Percentiles rank a stretch among this genome's conserved stretches.
Conservation (phyloP, 2,329 filamentous ascomycete genomes). For the Fusarium mexicanum region DNA sequence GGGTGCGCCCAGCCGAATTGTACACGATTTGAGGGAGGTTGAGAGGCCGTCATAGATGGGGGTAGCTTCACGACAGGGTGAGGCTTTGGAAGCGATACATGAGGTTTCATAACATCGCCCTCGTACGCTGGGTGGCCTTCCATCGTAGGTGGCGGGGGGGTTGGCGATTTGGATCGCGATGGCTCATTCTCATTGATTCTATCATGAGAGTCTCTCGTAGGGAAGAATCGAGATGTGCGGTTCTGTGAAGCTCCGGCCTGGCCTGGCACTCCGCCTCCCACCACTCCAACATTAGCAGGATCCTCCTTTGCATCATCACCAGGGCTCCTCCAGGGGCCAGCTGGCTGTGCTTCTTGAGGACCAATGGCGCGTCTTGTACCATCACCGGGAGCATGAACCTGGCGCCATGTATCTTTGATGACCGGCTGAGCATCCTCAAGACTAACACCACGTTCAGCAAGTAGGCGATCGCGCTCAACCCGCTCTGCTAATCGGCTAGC, state of each 20-base stretch:
- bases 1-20: constrained; percentile 51
- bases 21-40: constrained; percentile 39
- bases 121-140: constrained; percentile 78
- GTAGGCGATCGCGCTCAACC: constrained; percentile 55
- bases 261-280: constrained; percentile 44
- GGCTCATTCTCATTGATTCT: constrained; percentile 49
- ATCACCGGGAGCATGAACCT: constrained; percentile 51
- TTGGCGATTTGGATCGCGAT: constrained; percentile 66
- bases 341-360: constrained; percentile 41
- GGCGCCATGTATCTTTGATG: constrained; percentile 66
- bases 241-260: constrained; percentile 53
- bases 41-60: constrained; percentile 55
- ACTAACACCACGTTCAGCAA: constrained; percentile 56
- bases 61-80: constrained; percentile 85
- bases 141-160: constrained; percentile 77
- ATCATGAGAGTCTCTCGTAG: constrained; percentile 61
- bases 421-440: constrained; percentile 57
- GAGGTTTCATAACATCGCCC: constrained; percentile 70
- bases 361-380: constrained; percentile 46
- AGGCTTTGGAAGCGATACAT: constrained; percentile 75
- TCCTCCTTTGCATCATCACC: constrained; percentile 45
- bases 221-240: constrained; percentile 71
- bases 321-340: constrained; percentile 45
- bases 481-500: constrained; percentile 52
- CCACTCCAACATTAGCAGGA: constrained; percentile 41